phyloP scores from a whole-genome alignment of 208 protist species.

The Crithidia acanthocephali region DNA sequence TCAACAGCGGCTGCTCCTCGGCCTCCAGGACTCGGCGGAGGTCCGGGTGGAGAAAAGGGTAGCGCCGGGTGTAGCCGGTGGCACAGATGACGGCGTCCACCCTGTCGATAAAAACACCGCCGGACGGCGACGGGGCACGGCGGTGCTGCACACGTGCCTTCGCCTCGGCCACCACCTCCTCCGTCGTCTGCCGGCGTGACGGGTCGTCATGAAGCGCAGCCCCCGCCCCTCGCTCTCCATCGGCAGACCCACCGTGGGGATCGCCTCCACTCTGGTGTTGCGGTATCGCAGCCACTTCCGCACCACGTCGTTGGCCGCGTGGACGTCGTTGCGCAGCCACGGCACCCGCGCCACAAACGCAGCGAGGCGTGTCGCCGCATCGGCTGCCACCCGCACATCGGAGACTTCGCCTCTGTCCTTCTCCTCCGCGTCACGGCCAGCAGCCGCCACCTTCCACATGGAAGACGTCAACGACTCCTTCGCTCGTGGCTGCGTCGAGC shows the following conservation, averaged over 20 bases:
- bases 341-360: conserved; percentile 40
- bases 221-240: conserved; percentile 48
- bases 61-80: conserved; percentile 77
- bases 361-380: conserved; percentile 39
- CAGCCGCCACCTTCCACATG: conserved; percentile 3
- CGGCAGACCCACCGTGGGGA: conserved; percentile 50
- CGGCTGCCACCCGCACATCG: conserved; percentile 31
- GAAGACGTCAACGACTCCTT: conserved; percentile 7
- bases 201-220: conserved; percentile 57
- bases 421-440: too few species aligned
- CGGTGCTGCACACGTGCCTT: conserved; percentile 14
- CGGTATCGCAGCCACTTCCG: conserved; percentile 61
- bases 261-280: conserved; percentile 35
- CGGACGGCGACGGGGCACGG: not conserved
- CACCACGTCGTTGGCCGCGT: conserved; percentile 54
- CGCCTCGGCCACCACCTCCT: conserved; percentile 46
- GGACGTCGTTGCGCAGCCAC: conserved; percentile 53
- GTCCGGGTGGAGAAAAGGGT: conserved; percentile 76
- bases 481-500: not conserved
- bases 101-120: conserved; percentile 64
- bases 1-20: conserved; percentile 29
- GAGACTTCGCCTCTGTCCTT: conserved; percentile 2
- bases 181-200: conserved; percentile 7
- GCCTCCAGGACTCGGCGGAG: conserved; percentile 68
- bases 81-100: conserved; percentile 84